These are phyloP conservation scores for Arabidopsis suecica DNA, from an alignment of 345 rosid genomes.

Conservation along the genomic window DNA sequence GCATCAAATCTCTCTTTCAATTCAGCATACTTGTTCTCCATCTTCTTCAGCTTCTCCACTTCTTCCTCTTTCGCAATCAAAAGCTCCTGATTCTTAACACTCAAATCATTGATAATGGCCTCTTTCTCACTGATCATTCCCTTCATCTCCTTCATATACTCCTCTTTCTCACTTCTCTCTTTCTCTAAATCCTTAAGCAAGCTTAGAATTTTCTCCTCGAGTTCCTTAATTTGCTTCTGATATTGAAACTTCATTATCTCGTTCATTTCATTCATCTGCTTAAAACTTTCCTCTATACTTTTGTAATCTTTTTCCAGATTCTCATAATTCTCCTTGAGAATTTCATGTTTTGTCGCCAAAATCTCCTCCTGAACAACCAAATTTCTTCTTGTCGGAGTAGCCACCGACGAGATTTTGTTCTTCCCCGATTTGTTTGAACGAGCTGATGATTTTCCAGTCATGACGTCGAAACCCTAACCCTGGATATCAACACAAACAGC, in stretches of 20 bases:
- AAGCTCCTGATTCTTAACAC: constrained; percentile 9
- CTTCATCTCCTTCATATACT: not conserved
- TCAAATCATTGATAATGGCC: not conserved
- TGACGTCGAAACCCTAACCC: constrained; percentile 24
- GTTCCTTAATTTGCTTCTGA: constrained; percentile 12
- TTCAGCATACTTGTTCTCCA: not conserved
- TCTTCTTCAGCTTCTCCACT: not conserved
- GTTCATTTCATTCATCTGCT: not conserved
- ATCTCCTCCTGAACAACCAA: not conserved
- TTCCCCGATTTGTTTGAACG: not conserved
- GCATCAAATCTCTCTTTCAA: not conserved
- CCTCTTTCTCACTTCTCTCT: constrained; percentile 20
- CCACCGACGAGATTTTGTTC: not conserved
- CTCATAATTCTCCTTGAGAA: constrained; percentile 33
- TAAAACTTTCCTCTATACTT: not conserved
- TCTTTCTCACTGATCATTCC: not conserved
- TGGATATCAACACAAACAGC: constrained; percentile 15
- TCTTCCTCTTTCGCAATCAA: not conserved
- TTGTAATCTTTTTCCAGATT: constrained; percentile 17
- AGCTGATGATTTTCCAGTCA: constrained; percentile 29
- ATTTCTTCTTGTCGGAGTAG: not conserved
- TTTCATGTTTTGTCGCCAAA: constrained; percentile 15
- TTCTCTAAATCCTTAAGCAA: constrained; percentile 33
- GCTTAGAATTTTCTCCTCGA: not conserved
- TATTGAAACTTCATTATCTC: not conserved